These are phyloP conservation scores for Farysia itapuensis DNA, from an alignment of 1,284 basidiomycete genomes.

Conservation along the genomic window DNA sequence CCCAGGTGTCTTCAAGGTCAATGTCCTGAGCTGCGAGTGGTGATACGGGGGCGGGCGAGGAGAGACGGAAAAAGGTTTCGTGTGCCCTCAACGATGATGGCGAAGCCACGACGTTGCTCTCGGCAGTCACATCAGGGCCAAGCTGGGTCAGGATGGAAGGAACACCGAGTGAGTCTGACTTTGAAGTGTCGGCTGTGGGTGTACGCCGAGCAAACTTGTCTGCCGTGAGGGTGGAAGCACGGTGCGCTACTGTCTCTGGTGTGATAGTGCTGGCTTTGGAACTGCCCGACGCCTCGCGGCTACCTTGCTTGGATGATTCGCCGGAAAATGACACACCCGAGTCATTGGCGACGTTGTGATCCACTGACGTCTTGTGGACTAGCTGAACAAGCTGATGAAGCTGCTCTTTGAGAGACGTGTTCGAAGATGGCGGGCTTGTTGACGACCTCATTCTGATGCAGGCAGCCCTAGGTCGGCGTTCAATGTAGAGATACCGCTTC, in stretches of 20 bases:
- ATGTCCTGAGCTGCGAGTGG: conserved; percentile 26
- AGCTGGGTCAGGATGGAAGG: conserved; percentile 8
- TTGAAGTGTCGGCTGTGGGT: background rate
- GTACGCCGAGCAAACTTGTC: conserved; percentile 1
- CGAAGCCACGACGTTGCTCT: conserved; percentile 16
- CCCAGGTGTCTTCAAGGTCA: conserved; percentile 32
- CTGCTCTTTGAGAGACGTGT: conserved; percentile 9
- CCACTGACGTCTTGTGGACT: conserved; percentile 25
- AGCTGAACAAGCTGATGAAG: conserved; percentile 12
- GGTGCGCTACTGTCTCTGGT: conserved; percentile 15
- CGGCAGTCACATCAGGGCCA: conserved; percentile 1
- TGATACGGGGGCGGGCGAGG: conserved; percentile 7
- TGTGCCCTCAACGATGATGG: conserved; percentile 16
- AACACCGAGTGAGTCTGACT: background rate
- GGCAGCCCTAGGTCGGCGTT: conserved; percentile 6
- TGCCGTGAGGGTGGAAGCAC: conserved; percentile 13
- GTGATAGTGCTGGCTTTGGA: conserved; percentile 38
- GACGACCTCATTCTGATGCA: conserved; percentile 18
- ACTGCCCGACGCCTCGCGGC: conserved; percentile 20
- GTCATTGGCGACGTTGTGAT: conserved; percentile 36
- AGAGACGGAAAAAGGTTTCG: conserved; percentile 19
- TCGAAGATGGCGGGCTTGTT: too few species aligned
- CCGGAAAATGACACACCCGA: conserved; percentile 35
- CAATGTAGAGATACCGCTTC: conserved; percentile 11
- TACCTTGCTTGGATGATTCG: background rate